These are phyloP conservation scores for Drechslerella coelobrocha DNA, from an alignment of 2,329 filamentous ascomycete genomes.

Conservation along the genomic window DNA sequence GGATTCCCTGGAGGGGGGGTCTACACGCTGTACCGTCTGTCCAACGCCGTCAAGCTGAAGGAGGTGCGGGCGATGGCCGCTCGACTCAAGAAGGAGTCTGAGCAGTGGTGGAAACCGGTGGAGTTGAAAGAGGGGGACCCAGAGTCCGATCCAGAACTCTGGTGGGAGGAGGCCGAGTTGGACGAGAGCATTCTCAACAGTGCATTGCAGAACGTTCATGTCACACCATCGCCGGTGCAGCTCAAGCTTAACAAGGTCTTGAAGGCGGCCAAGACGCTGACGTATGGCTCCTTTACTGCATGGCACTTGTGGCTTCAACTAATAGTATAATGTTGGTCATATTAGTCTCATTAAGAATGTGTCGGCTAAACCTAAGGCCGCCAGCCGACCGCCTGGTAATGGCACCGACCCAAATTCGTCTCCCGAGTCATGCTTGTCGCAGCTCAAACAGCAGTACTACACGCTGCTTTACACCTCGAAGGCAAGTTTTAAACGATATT, in stretches of 20 bases:
- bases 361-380: conserved; percentile 2
- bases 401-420: conserved; percentile 1
- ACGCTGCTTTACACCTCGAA: conserved; percentile 43
- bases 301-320: not conserved
- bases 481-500: not conserved
- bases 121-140: conserved; percentile 3
- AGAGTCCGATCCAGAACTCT: conserved; percentile 24
- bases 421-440: conserved; percentile 22
- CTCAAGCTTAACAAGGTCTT: conserved; percentile 21
- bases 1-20: conserved; percentile 8
- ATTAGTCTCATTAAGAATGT: conserved; percentile 22
- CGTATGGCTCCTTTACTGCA: conserved; percentile 9
- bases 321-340: not conserved
- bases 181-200: conserved; percentile 19
- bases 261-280: conserved; percentile 18
- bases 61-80: conserved; percentile 1
- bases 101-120: conserved; percentile 7
- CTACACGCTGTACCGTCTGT: conserved; percentile 22
- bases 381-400: not conserved
- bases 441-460: conserved; percentile 46
- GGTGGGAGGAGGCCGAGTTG: conserved; percentile 18
- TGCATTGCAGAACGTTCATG: conserved; percentile 16
- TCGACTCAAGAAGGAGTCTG: conserved; percentile 9
- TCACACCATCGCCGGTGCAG: conserved; percentile 15
- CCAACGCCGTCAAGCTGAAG: conserved; percentile 11